Evolutionary conservation across 371 early-diverging fungal genomes (phyloP).

Genomic region (Mucor racemosus): DNA sequence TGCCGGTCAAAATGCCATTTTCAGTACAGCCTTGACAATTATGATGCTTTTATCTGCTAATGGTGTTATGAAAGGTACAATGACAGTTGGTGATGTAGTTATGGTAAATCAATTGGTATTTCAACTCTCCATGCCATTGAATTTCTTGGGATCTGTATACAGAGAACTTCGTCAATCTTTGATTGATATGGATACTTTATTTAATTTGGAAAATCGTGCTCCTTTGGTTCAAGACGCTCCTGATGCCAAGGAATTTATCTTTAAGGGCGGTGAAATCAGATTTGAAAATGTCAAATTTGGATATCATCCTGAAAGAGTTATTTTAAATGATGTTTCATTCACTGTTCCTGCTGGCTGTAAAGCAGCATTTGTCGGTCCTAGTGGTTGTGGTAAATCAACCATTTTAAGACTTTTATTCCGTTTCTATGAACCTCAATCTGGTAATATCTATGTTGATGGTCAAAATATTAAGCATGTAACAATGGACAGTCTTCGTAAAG

Average conservation of each 20-base stretch:
- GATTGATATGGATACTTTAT: conserved; percentile 96
- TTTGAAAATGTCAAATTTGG: conserved; percentile 91
- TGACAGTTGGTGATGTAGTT: conserved; percentile 96
- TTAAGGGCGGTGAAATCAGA: conserved; percentile 70
- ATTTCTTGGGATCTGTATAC: conserved; percentile 97
- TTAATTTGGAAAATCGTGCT: conserved; percentile 75
- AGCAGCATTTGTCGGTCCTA: conserved; percentile 95
- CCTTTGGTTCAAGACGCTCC: conserved; percentile 59
- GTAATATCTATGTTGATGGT: conserved; percentile 79
- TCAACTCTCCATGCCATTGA: conserved; percentile 91
- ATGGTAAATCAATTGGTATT: conserved; percentile 97
- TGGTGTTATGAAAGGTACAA: conserved; percentile 79
- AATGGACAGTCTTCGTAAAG: conserved; percentile 72
- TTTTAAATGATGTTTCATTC: conserved; percentile 79
- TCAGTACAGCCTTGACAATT: conserved; percentile 82
- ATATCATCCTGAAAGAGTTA: conserved; percentile 77
- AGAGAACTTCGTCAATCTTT: conserved; percentile 92
- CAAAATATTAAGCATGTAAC: conserved; percentile 73
- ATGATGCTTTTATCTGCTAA: conserved; percentile 95
- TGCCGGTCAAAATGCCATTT: conserved; percentile 93
- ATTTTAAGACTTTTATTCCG: conserved; percentile 81
- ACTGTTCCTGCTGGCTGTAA: conserved; percentile 86
- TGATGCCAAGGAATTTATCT: conserved; percentile 56
- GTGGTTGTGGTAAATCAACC: conserved; percentile 94
- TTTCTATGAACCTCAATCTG: conserved; percentile 82